phyloP scores from a whole-genome alignment of 331 rosid genomes.

The Pyracantha coccinea region DNA sequence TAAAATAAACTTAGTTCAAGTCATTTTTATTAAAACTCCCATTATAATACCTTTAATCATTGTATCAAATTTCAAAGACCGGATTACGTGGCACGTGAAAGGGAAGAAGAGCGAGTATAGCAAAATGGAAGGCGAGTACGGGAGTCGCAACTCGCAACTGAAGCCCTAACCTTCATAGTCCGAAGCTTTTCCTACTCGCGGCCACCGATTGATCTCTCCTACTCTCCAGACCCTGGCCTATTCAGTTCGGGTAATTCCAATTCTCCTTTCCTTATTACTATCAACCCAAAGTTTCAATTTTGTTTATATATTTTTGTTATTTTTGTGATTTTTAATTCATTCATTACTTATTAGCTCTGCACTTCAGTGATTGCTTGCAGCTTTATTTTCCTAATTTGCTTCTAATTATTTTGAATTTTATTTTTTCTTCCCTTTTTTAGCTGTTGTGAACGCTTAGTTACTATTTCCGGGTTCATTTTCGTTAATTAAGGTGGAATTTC shows the following conservation, averaged over 20 bases:
- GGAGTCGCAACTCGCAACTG: neutral
- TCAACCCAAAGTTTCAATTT: neutral
- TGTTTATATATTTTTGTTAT: too few species aligned
- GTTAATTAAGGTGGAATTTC: neutral
- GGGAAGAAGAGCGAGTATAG: neutral
- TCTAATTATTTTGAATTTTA: neutral
- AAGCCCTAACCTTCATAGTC: slow-evolving; percentile 1
- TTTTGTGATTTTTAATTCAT: neutral
- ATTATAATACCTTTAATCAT: too few species aligned
- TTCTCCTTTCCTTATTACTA: neutral
- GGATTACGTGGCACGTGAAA: too few species aligned
- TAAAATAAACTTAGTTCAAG: too few species aligned
- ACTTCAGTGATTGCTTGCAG: neutral
- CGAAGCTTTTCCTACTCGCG: slow-evolving; percentile 7
- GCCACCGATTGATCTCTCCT: neutral
- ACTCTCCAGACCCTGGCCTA: neutral
- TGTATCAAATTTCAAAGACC: too few species aligned
- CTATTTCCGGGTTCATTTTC: neutral
- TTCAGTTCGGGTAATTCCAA: slow-evolving; percentile 1
- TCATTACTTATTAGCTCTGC: neutral
- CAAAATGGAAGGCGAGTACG: slow-evolving; percentile 2
- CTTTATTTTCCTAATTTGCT: neutral
- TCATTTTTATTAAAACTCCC: too few species aligned
- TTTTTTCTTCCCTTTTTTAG: neutral
- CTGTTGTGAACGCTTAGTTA: neutral